Evolutionary conservation across 73 alveolate species (phyloP).

Genomic region (Strombidium stylifer): DNA sequence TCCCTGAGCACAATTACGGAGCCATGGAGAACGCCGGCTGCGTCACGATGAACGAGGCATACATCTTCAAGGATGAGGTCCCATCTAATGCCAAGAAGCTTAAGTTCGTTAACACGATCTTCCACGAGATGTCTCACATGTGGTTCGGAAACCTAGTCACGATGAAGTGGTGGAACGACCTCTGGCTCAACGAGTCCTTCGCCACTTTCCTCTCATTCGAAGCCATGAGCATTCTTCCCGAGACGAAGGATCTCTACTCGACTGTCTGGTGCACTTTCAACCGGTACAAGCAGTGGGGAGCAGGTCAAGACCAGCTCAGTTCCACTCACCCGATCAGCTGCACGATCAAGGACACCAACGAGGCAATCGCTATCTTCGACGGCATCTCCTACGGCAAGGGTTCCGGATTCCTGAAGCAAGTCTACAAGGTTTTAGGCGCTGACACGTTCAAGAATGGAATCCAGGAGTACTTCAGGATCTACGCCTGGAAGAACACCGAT

Average conservation of each 20-base stretch:
- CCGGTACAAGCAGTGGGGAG: constrained; percentile 7
- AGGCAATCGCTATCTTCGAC: constrained; percentile 90
- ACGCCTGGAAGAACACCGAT: constrained; percentile 70
- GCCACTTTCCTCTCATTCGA: constrained; percentile 69
- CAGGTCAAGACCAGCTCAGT: constrained; percentile 62
- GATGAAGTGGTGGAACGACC: constrained; percentile 96
- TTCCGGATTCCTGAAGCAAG: constrained; percentile 80
- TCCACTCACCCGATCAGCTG: constrained; percentile 91
- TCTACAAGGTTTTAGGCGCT: constrained; percentile 73
- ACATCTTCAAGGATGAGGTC: constrained; percentile 1
- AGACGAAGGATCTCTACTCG: neutral
- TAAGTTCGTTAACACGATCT: constrained; percentile 69
- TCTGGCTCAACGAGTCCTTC: constrained; percentile 90
- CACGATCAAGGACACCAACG: constrained; percentile 79
- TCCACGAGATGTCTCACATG: constrained; percentile 92
- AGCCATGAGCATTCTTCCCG: constrained; percentile 31
- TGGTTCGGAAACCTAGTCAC: constrained; percentile 96
- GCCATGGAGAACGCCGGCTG: constrained; percentile 96
- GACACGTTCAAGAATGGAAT: constrained; percentile 67
- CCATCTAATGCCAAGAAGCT: constrained; percentile 36
- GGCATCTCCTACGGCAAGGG: constrained; percentile 95
- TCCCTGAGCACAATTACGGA: constrained; percentile 92
- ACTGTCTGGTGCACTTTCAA: neutral
- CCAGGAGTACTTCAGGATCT: constrained; percentile 62
- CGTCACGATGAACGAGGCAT: constrained; percentile 65